Evolutionary conservation across 805 yeast genomes (phyloP), one percentile per base, ranked within the genome.

Genomic region (Starmerella geochares): DNA sequence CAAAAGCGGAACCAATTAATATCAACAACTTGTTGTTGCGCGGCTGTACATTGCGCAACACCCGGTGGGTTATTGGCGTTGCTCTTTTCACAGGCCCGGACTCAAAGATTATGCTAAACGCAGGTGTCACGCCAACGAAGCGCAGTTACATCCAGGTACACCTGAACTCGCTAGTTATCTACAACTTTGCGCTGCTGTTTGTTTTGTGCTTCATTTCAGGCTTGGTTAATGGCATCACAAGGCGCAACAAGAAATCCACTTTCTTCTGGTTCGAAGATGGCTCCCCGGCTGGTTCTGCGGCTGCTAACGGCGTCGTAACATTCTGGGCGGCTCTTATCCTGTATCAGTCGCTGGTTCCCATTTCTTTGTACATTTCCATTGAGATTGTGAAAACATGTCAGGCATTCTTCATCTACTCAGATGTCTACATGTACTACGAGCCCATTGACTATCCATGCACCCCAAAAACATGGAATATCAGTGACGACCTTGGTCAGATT

Each of bases 401-500:
- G 62, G 90, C 90, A 1, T 81, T 73, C 58, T 83, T 83, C 69
- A 84, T 83, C 55, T 81, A 75, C 62, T 75, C 82, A 1, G 94
- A 83, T 63, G 69, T 71, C 27, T 73, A 75, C 54, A 78, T 83
- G 82, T 84, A 83, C 62, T 79, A 83, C 57, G 79, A 73, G 40
- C 74, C 68, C 44, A 67, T 82, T 43, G 87, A 84, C 64, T 81
- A 77, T 60, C 88, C 90, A 0, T 84, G 94, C 65, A 76, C 81
- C 0, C 90, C 94, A 2, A 83, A 83, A 59, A 75, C 88, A 0
- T 83, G 94, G 94, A 80, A 80, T 60, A 83, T 83, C 45, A 82
- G 90, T 6, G 94, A 83, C 65, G 94, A 83, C 62, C 69, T 83
- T 58, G 94, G 94, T 17, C 94, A 84, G 64, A 80, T 83, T 56